Conservation (phyloP, 2,329 filamentous ascomycete genomes). For the Fusarium brachygibbosum region DNA sequence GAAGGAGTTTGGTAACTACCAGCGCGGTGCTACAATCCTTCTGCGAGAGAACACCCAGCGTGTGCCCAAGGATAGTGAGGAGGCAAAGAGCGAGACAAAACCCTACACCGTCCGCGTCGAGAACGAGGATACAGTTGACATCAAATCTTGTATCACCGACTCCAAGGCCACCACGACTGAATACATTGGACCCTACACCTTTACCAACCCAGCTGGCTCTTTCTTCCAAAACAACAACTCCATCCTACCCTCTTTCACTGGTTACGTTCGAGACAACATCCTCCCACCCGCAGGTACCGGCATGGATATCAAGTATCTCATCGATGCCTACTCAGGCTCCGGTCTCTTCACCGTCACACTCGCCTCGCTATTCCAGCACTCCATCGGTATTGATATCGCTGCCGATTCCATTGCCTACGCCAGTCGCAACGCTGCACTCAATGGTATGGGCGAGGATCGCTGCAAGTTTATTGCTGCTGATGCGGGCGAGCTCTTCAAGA, state of each 20-base stretch:
- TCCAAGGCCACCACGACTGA: slow-evolving; percentile 86
- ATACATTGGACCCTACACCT: slow-evolving; percentile 86
- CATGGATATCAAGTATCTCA: slow-evolving; percentile 80
- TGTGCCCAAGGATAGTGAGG: slow-evolving; percentile 63
- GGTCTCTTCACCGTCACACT: slow-evolving; percentile 98
- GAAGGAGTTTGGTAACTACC: slow-evolving; percentile 77
- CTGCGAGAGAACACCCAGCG: slow-evolving; percentile 87
- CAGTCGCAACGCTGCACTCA: slow-evolving; percentile 81
- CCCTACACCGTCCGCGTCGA: slow-evolving; percentile 63
- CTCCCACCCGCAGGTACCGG: slow-evolving; percentile 63
- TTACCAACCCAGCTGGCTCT: slow-evolving; percentile 90
- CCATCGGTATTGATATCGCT: slow-evolving; percentile 92
- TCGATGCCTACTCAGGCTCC: slow-evolving; percentile 97
- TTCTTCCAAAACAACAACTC: slow-evolving; percentile 99
- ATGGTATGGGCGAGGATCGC: slow-evolving; percentile 75
- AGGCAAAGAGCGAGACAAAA: slow-evolving; percentile 47
- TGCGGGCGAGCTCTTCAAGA: slow-evolving; percentile 84
- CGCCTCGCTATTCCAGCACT: slow-evolving; percentile 84
- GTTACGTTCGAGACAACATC: slow-evolving; percentile 86
- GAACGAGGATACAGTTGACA: slow-evolving; percentile 72
- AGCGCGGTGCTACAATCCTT: slow-evolving; percentile 86
- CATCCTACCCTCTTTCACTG: slow-evolving; percentile 87
- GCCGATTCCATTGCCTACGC: slow-evolving; percentile 83
- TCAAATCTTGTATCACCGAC: slow-evolving; percentile 91
- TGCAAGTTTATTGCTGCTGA: slow-evolving; percentile 92